phyloP scores from a whole-genome alignment of 768 basidiomycete species.

The Mycena metata region DNA sequence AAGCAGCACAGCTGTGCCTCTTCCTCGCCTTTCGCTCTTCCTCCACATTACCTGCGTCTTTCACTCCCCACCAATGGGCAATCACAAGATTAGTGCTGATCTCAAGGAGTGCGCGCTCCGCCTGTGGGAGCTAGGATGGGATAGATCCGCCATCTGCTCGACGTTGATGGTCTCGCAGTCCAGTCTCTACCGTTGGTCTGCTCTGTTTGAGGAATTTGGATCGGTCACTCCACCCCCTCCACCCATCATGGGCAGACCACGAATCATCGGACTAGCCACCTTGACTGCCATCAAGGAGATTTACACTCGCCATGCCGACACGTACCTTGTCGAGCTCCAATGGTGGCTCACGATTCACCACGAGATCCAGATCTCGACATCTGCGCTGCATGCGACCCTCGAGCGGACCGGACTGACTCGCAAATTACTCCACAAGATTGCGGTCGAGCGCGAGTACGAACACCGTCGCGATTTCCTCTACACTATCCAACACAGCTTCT shows the following conservation, averaged over 20 bases:
- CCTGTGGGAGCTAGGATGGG: slow-evolving; percentile 44
- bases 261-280: slow-evolving; percentile 37
- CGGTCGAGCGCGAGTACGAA: too few species aligned
- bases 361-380: slow-evolving; percentile 41
- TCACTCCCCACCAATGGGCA: slow-evolving; percentile 31
- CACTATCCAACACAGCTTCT: slow-evolving; percentile 17
- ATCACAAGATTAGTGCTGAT: slow-evolving; percentile 43
- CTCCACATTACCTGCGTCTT: background rate
- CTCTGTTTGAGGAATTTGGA: slow-evolving; percentile 13
- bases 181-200: slow-evolving; percentile 25
- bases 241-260: slow-evolving; percentile 38
- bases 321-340: slow-evolving; percentile 42
- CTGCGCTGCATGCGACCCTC: too few species aligned
- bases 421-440: slow-evolving; percentile 67
- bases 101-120: slow-evolving; percentile 45
- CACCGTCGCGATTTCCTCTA: slow-evolving; percentile 33
- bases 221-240: slow-evolving; percentile 25
- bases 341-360: slow-evolving; percentile 43
- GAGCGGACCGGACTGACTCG: too few species aligned
- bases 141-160: slow-evolving; percentile 5
- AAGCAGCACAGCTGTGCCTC: background rate
- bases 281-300: slow-evolving; percentile 41
- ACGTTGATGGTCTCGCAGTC: slow-evolving; percentile 8
- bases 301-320: slow-evolving; percentile 30
- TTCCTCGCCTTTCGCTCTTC: too few species aligned